Base-by-base conservation (phyloP, 1,284 basidiomycete genomes). In the Cutaneotrichosporon dermatis region DNA sequence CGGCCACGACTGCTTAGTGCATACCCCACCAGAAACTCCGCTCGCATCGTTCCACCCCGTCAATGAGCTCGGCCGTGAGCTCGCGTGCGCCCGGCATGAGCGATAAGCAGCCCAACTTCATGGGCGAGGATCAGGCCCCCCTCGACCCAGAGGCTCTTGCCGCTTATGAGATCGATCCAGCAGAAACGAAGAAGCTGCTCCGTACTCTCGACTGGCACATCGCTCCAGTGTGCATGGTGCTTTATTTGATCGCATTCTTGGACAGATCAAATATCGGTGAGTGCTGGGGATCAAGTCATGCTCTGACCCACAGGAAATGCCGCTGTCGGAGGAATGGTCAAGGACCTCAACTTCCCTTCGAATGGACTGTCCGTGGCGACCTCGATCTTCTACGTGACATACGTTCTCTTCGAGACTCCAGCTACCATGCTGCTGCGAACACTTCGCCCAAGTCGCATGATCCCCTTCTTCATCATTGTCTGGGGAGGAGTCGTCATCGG, bases 321-420 rank as follows among this genome's bases (percentile, higher is more conserved):
- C 0, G 53, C 60, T 3, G 60, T 62, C 7, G 60, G 60, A 7
- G 60, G 60, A 12, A 62, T 62, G 60, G 36, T 36, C 5, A 49
- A 25, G 6, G 60, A 62, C 45, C 60, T 62, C 51, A 53, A 62
- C 51, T 62, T 62, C n/a, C 61, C 61, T 0, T 33, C 57, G 10
- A 59, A 56, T 46, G 61, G 61, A 10, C 51, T 62, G 2, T 53
- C 50, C 1, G 57, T 62, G 4, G 57, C 57, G 12, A 62, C 61
- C 1, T 54, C 65, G 12, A 58, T 69, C 41, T 71, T 69, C 60
- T 73, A 68, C 60, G 61, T 69, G 16, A 62, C 66, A n/a, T 72
- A 73, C 51, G 60, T 74, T 37, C 42, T 67, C 33, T 71, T 74
- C 51, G 45, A 75, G 51, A 68, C 69, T 2, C 57, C 69, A 2